Conservation (phyloP, 2,329 filamentous ascomycete species). For the Emergomyces africanus region DNA sequence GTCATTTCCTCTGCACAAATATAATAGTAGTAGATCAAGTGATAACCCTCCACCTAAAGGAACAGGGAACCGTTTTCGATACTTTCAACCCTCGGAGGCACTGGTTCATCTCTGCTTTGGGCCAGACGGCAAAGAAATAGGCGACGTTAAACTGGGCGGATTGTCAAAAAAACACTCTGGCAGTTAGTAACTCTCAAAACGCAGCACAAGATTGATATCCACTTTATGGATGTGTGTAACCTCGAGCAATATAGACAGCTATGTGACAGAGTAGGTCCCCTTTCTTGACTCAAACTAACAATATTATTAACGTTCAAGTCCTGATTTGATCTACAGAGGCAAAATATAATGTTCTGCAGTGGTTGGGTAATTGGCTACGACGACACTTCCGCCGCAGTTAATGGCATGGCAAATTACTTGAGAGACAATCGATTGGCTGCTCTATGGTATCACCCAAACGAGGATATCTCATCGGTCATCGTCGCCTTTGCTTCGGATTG, state of each 20-base stretch:
- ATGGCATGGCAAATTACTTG: slow-evolving; percentile 17
- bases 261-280: slow-evolving; percentile 16
- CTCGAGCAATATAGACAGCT: slow-evolving; percentile 17
- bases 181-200: slow-evolving; percentile 13
- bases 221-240: slow-evolving; percentile 23
- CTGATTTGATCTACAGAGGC: slow-evolving; percentile 4
- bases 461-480: slow-evolving; percentile 10
- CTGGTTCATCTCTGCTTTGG: slow-evolving; percentile 21
- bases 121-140: slow-evolving; percentile 16
- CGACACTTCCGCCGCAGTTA: slow-evolving; percentile 19
- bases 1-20: background rate
- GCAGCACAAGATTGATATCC: slow-evolving; percentile 14
- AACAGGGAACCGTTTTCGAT: background rate
- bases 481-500: slow-evolving; percentile 20
- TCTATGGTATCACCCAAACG: slow-evolving; percentile 15
- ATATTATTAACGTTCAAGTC: background rate
- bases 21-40: background rate
- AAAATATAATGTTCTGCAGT: slow-evolving; percentile 13
- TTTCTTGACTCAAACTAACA: background rate
- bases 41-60: background rate
- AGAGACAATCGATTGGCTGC: slow-evolving; percentile 16
- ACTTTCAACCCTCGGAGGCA: slow-evolving; percentile 16
- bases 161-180: slow-evolving; percentile 6
- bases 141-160: slow-evolving; percentile 20
- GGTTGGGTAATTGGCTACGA: slow-evolving; percentile 24